Evolutionary conservation across 2,329 filamentous ascomycete species (phyloP).

Genomic region (Trichophyton equinum): DNA sequence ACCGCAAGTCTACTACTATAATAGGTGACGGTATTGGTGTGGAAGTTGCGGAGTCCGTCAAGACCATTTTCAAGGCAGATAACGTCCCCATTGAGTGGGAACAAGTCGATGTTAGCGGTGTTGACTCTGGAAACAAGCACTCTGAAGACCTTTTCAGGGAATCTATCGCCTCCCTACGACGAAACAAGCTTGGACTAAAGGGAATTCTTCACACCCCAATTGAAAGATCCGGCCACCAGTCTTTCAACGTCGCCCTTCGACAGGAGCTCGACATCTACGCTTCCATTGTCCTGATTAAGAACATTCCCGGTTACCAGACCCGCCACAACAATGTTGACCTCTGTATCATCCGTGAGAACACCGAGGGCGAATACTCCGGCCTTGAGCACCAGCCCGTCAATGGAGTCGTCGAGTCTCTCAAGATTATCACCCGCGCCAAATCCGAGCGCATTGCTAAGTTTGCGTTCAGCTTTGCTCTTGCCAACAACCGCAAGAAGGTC

Average conservation of each 20-base stretch:
- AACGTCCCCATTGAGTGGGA: slow-evolving; percentile 99
- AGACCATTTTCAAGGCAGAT: slow-evolving; percentile 99
- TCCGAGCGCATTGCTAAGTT: slow-evolving; percentile 99
- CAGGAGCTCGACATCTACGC: slow-evolving; percentile 99
- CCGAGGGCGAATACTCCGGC: slow-evolving; percentile 98
- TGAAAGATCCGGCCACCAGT: slow-evolving; percentile 92
- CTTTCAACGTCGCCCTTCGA: slow-evolving; percentile 97
- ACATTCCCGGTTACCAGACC: slow-evolving; percentile 96
- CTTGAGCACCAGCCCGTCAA: slow-evolving; percentile 95
- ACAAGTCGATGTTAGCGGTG: slow-evolving; percentile 87
- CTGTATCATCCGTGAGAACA: slow-evolving; percentile 99
- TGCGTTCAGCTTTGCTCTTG: slow-evolving; percentile 91
- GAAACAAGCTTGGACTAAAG: slow-evolving; percentile 98
- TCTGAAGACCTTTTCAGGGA: slow-evolving; percentile 93
- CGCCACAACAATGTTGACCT: slow-evolving; percentile 95
- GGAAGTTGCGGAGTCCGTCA: slow-evolving; percentile 94
- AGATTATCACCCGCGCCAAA: slow-evolving; percentile 99
- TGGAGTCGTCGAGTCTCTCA: slow-evolving; percentile 96
- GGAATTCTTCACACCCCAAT: slow-evolving; percentile 97
- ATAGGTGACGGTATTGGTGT: slow-evolving; percentile 86
- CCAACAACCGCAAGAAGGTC: slow-evolving; percentile 98
- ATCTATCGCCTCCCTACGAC: slow-evolving; percentile 85
- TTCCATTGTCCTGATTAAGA: slow-evolving; percentile 96
- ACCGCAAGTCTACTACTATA: neutral
- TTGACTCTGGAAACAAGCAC: slow-evolving; percentile 72